A percentile compares a stretch with the other conserved stretches of the same genome.
These are phyloP conservation scores for Fusarium equiseti DNA, from an alignment of 2,329 filamentous ascomycete species.

Conservation along the genomic window DNA sequence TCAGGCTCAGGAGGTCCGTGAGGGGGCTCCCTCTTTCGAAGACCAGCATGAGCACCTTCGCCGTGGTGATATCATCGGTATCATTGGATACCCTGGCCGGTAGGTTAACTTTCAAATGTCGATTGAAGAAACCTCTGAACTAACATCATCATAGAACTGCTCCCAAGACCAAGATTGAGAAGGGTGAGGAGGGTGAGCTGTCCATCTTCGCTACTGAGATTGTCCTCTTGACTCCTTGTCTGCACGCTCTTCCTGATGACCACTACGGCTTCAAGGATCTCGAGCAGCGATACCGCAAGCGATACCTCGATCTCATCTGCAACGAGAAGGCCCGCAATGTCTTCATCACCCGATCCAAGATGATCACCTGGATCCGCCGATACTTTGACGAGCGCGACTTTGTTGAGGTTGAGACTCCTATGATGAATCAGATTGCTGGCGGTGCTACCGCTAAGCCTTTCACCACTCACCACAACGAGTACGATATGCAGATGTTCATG, in stretches of 20 bases:
- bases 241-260: constrained; percentile 81
- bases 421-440: constrained; percentile 96
- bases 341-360: constrained; percentile 87
- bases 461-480: constrained; percentile 94
- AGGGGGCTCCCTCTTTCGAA: constrained; percentile 76
- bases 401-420: constrained; percentile 94
- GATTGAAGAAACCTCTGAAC: background rate
- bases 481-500: constrained; percentile 94
- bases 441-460: constrained; percentile 96
- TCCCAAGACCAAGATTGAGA: constrained; percentile 88
- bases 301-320: constrained; percentile 97
- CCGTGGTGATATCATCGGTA: constrained; percentile 90
- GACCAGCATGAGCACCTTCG: constrained; percentile 91
- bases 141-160: constrained; percentile 70
- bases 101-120: constrained; percentile 21
- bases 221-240: constrained; percentile 86
- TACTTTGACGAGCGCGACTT: constrained; percentile 93
- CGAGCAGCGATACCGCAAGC: constrained; percentile 91
- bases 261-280: constrained; percentile 96
- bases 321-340: constrained; percentile 88
- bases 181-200: constrained; percentile 81
- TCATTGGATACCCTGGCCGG: constrained; percentile 48
- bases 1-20: constrained; percentile 81
- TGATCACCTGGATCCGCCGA: constrained; percentile 87
- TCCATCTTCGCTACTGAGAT: constrained; percentile 93